Percentiles rank a stretch among this genome's conserved stretches.
phyloP scores from a whole-genome alignment of 225 moss, liverwort and hornwort species.

The Physcomitrellopsis africana region DNA sequence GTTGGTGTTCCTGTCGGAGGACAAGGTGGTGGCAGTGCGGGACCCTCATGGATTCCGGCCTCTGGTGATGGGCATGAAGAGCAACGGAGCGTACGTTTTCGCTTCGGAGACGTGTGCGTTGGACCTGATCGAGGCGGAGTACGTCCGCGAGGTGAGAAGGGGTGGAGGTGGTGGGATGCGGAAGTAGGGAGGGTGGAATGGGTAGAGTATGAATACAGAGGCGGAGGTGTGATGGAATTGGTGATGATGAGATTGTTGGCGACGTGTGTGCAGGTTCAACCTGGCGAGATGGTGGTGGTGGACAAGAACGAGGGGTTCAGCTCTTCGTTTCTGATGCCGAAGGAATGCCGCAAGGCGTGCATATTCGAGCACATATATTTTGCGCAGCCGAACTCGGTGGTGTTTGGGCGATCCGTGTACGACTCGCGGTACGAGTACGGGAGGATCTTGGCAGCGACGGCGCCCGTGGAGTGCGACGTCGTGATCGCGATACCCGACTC shows the following conservation, averaged over 20 bases:
- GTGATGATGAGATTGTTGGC: neutral
- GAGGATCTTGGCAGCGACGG: constrained; percentile 76
- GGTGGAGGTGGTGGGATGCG: neutral
- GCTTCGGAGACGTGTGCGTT: constrained; percentile 94
- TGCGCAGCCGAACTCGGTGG: constrained; percentile 78
- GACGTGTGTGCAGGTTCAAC: constrained; percentile 55
- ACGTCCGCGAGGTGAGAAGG: constrained; percentile 70
- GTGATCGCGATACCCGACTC: constrained; percentile 97
- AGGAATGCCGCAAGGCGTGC: constrained; percentile 80
- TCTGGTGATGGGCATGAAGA: constrained; percentile 85
- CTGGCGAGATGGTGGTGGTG: constrained; percentile 90
- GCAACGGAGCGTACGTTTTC: constrained; percentile 84
- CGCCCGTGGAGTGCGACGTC: constrained; percentile 88
- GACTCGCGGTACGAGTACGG: constrained; percentile 83
- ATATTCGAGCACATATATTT: constrained; percentile 98
- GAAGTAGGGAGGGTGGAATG: neutral
- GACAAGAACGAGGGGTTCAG: constrained; percentile 78
- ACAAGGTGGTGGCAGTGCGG: constrained; percentile 87
- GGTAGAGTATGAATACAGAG: neutral
- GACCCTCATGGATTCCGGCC: constrained; percentile 95
- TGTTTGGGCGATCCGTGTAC: constrained; percentile 91
- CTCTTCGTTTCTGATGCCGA: constrained; percentile 82
- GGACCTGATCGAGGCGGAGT: constrained; percentile 83
- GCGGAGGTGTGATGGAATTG: neutral
- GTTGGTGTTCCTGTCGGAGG: constrained; percentile 86